Evolutionary conservation across 2,329 filamentous ascomycete species (phyloP).

Genomic region (Ceratocystis harringtonii): DNA sequence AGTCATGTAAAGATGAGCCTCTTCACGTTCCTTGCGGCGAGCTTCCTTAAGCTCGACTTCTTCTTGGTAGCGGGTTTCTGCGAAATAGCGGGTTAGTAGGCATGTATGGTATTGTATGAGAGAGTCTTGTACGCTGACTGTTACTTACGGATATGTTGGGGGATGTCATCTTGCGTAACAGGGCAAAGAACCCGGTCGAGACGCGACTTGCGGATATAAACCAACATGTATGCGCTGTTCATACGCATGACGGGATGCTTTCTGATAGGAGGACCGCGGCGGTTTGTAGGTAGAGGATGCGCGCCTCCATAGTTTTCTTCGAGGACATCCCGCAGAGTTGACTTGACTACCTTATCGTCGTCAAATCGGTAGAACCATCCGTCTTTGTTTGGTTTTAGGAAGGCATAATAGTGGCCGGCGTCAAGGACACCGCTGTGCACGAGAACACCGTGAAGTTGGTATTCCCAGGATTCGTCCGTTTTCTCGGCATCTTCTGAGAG

Average conservation of each 20-base stretch:
- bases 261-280: slow-evolving; percentile 32
- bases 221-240: slow-evolving; percentile 95
- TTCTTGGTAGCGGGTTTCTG: slow-evolving; percentile 61
- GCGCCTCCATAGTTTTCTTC: slow-evolving; percentile 96
- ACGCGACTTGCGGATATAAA: slow-evolving; percentile 80
- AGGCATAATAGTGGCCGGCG: slow-evolving; percentile 96
- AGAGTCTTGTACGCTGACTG: background rate
- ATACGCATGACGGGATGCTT: slow-evolving; percentile 48
- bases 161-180: slow-evolving; percentile 64
- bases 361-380: slow-evolving; percentile 96
- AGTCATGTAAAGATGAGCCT: slow-evolving; percentile 83
- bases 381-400: slow-evolving; percentile 82
- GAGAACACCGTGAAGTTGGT: slow-evolving; percentile 85
- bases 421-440: slow-evolving; percentile 96
- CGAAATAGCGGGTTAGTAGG: slow-evolving; percentile 13
- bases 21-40: slow-evolving; percentile 74
- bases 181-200: slow-evolving; percentile 69
- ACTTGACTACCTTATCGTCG: slow-evolving; percentile 91
- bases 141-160: slow-evolving; percentile 25
- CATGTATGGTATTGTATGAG: background rate
- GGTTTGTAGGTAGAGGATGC: slow-evolving; percentile 39
- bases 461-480: slow-evolving; percentile 68
- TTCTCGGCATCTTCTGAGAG: slow-evolving; percentile 72
- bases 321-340: slow-evolving; percentile 76
- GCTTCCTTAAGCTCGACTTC: slow-evolving; percentile 64